Percentiles rank a stretch among this genome's conserved stretches.
Conservation (phyloP, 805 yeast species). For the Wickerhamiella lipophila region DNA sequence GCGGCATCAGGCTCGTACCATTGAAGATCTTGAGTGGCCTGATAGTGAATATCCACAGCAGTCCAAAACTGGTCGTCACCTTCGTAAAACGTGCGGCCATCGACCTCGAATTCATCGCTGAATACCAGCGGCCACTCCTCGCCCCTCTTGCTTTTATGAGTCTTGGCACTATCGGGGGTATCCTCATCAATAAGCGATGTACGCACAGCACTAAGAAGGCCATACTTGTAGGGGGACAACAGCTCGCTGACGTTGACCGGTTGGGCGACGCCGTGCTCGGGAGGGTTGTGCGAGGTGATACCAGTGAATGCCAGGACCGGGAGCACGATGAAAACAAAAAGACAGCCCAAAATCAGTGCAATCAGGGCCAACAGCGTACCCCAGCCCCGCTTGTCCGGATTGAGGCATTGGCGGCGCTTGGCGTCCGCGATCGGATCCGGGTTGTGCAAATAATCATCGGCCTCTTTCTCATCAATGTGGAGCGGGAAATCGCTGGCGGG, state of each 20-base stretch:
- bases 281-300: constrained; percentile 30
- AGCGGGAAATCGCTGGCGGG: constrained; percentile 89
- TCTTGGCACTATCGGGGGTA: constrained; percentile 44
- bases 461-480: constrained; percentile 83
- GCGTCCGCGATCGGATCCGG: constrained; percentile 95
- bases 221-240: constrained; percentile 46
- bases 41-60: constrained; percentile 72
- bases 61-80: constrained; percentile 90
- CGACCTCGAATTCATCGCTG: constrained; percentile 81
- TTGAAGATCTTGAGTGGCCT: constrained; percentile 79
- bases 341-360: constrained; percentile 44
- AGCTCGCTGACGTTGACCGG: constrained; percentile 24
- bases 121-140: constrained; percentile 64
- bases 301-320: constrained; percentile 84
- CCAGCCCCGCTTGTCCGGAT: constrained; percentile 29
- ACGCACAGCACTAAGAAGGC: constrained; percentile 46
- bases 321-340: constrained; percentile 58
- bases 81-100: constrained; percentile 79
- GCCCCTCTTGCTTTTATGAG: constrained; percentile 47
- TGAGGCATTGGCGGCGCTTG: constrained; percentile 38
- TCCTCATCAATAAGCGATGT: constrained; percentile 56
- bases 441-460: constrained; percentile 88
- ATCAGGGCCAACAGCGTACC: constrained; percentile 32
- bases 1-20: constrained; percentile 94
- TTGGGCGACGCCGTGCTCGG: constrained; percentile 9